Percentiles rank a stretch among this genome's conserved stretches.
Evolutionary conservation across 2,329 filamentous ascomycete species (phyloP).

Genomic region (Fusarium sp.): DNA sequence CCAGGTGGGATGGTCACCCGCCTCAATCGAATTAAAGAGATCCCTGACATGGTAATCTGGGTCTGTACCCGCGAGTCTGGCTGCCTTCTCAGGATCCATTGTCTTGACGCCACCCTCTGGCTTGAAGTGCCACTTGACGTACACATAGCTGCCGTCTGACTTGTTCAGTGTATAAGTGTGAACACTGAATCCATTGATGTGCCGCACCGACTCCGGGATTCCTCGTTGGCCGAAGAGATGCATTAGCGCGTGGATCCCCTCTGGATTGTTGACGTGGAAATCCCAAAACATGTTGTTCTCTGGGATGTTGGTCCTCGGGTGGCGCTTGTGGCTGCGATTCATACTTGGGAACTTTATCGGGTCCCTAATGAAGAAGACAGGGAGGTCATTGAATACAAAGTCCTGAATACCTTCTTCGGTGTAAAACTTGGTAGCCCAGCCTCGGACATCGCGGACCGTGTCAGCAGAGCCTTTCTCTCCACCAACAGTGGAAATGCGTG

Average conservation of each 20-base stretch:
- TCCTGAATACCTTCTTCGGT: conserved; percentile 48
- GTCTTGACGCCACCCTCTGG: conserved; percentile 60
- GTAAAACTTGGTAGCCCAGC: conserved; percentile 60
- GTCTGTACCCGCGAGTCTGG: conserved; percentile 55
- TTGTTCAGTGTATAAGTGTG: conserved; percentile 63
- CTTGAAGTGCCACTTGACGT: conserved; percentile 63
- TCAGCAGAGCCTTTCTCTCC: conserved; percentile 74
- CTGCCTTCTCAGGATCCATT: conserved; percentile 55
- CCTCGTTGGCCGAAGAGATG: conserved; percentile 63
- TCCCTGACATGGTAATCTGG: conserved; percentile 62
- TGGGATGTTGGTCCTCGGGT: conserved; percentile 56
- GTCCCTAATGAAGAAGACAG: conserved; percentile 61
- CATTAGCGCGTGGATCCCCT: conserved; percentile 61
- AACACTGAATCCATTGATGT: conserved; percentile 60
- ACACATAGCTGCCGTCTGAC: conserved; percentile 60
- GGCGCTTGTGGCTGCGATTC: conserved; percentile 59
- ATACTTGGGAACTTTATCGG: conserved; percentile 61
- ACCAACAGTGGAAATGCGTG: conserved; percentile 58
- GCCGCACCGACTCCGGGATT: conserved; percentile 59
- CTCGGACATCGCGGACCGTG: conserved; percentile 74
- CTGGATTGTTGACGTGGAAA: conserved; percentile 54
- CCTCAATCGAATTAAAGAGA: conserved; percentile 62
- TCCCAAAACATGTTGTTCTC: conserved; percentile 57
- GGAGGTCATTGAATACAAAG: conserved; percentile 60
- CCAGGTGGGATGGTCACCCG: conserved; percentile 72